phyloP scores from a whole-genome alignment of 2,329 filamentous ascomycete genomes.

The Myriosclerotinia curreyana region DNA sequence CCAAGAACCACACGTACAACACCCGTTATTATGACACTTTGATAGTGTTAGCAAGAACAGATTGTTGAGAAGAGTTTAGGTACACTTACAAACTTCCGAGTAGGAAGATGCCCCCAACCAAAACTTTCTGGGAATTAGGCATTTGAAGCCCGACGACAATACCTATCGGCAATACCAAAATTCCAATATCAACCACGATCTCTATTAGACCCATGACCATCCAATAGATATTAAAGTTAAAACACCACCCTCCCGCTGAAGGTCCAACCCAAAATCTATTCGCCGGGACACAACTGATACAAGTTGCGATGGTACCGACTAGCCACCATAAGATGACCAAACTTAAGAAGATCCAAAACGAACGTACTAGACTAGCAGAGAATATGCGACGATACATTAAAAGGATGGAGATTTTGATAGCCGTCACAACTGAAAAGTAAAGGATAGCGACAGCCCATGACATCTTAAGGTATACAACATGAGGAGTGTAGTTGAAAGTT shows the following conservation, averaged over 20 bases:
- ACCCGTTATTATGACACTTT: slow-evolving; percentile 24
- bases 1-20: slow-evolving; percentile 22
- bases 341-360: slow-evolving; percentile 2
- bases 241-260: slow-evolving; percentile 15
- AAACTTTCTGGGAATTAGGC: slow-evolving; percentile 14
- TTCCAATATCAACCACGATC: slow-evolving; percentile 15
- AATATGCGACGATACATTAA: slow-evolving; percentile 22
- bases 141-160: slow-evolving; percentile 13
- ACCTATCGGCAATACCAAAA: slow-evolving; percentile 16
- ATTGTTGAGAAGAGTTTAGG: neutral
- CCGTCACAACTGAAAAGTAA: slow-evolving; percentile 18
- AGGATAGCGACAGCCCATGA: slow-evolving; percentile 11
- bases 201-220: slow-evolving; percentile 17
- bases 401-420: slow-evolving; percentile 20
- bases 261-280: slow-evolving; percentile 16
- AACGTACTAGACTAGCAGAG: neutral
- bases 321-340: slow-evolving; percentile 4
- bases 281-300: slow-evolving; percentile 15
- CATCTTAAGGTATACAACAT: slow-evolving; percentile 14
- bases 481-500: slow-evolving; percentile 17
- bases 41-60: neutral
- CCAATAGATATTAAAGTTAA: slow-evolving; percentile 22
- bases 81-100: slow-evolving; percentile 20
- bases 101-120: slow-evolving; percentile 18
- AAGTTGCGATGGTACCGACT: slow-evolving; percentile 5